Conservation (phyloP, 331 rosid genomes). For the Pyracantha coccinea region DNA sequence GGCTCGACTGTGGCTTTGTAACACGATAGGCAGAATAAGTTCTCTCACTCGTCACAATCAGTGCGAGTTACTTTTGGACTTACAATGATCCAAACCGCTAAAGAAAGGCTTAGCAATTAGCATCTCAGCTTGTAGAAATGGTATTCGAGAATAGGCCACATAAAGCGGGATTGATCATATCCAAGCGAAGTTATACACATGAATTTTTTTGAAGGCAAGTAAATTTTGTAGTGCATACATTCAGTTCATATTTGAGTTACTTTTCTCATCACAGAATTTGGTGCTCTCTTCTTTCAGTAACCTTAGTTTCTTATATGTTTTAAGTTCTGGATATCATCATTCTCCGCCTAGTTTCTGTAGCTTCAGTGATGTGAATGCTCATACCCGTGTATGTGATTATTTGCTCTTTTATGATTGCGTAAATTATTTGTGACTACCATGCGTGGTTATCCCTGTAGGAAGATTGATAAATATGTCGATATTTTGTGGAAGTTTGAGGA, state of each 20-base stretch:
- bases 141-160: slow-evolving; percentile 51
- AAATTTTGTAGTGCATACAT: not conserved
- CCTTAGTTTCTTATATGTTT: not conserved
- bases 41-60: slow-evolving; percentile 35
- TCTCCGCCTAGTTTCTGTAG: not conserved
- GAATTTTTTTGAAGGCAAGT: slow-evolving; percentile 54
- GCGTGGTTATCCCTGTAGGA: not conserved
- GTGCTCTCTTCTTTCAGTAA: not conserved
- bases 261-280: not conserved
- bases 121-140: slow-evolving; percentile 67
- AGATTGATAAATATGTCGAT: not conserved
- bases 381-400: not conserved
- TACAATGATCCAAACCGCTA: slow-evolving; percentile 30
- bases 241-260: not conserved
- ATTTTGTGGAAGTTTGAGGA: slow-evolving; percentile 7
- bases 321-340: not conserved
- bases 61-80: slow-evolving; percentile 40
- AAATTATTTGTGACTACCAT: not conserved
- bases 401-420: not conserved
- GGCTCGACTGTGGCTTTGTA: slow-evolving; percentile 79
- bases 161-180: slow-evolving; percentile 47
- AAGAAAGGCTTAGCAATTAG: slow-evolving; percentile 43
- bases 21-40: slow-evolving; percentile 40
- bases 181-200: slow-evolving; percentile 39
- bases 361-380: not conserved